Conservation (phyloP, 805 yeast genomes). For the Spathaspora sp. region DNA sequence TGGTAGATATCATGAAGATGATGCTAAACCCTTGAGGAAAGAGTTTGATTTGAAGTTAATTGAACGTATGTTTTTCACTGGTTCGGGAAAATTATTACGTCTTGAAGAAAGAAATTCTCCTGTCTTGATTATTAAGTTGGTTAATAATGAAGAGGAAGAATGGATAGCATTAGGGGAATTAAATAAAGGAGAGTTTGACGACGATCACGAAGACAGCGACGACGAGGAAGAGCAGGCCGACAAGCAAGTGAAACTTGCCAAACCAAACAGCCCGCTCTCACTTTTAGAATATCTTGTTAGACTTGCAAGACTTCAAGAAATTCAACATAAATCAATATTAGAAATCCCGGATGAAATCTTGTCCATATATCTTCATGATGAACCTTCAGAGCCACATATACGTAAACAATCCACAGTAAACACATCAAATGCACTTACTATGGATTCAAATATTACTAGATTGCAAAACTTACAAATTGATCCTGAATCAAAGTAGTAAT, state of each 20-base stretch:
- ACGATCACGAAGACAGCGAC: constrained; percentile 21
- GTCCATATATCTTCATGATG: constrained; percentile 58
- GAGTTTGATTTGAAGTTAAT: constrained; percentile 39
- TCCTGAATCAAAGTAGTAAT: background rate
- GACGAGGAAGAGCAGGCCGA: constrained; percentile 19
- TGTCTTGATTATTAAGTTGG: constrained; percentile 58
- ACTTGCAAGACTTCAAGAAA: constrained; percentile 55
- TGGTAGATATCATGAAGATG: constrained; percentile 66
- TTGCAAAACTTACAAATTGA: constrained; percentile 22
- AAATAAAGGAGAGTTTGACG: constrained; percentile 15
- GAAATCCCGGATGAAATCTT: constrained; percentile 65
- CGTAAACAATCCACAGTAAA: constrained; percentile 1
- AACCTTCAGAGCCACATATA: constrained; percentile 13
- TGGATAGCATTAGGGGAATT: constrained; percentile 54
- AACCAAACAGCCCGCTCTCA: constrained; percentile 41
- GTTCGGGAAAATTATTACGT: constrained; percentile 62
- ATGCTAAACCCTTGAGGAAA: constrained; percentile 34
- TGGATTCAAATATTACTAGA: constrained; percentile 32
- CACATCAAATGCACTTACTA: constrained; percentile 14
- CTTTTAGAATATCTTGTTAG: constrained; percentile 63
- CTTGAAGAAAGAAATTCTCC: constrained; percentile 62
- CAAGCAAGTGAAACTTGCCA: constrained; percentile 5
- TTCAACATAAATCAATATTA: constrained; percentile 51
- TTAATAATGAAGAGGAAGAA: constrained; percentile 19
- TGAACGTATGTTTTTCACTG: constrained; percentile 58